Evolutionary conservation across 345 rosid species (phyloP).

Genomic region (Populus euphratica): DNA sequence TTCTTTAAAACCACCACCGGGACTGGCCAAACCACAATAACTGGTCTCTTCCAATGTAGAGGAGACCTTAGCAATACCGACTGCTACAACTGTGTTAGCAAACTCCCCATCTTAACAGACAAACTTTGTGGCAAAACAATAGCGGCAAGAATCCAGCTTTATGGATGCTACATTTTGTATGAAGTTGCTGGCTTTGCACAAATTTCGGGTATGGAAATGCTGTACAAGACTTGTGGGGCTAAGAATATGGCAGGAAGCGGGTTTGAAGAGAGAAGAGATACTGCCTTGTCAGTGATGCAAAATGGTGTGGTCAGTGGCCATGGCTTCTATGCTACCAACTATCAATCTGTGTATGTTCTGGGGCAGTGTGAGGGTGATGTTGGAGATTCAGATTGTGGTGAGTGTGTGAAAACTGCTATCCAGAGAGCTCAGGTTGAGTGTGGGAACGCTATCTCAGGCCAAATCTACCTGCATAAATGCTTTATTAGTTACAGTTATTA

Average conservation of each 20-base stretch:
- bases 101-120: slow-evolving; percentile 66
- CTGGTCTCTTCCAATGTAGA: slow-evolving; percentile 91
- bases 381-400: slow-evolving; percentile 90
- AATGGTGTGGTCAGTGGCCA: slow-evolving; percentile 69
- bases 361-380: slow-evolving; percentile 97
- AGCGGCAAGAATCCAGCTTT: slow-evolving; percentile 80
- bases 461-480: slow-evolving; percentile 86
- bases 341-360: slow-evolving; percentile 61
- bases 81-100: slow-evolving; percentile 90
- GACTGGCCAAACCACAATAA: slow-evolving; percentile 61
- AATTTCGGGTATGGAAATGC: slow-evolving; percentile 86
- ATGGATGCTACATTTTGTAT: slow-evolving; percentile 82
- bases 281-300: slow-evolving; percentile 62
- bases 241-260: slow-evolving; percentile 62
- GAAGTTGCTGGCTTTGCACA: slow-evolving; percentile 78
- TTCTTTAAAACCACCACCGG: slow-evolving; percentile 86
- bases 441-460: slow-evolving; percentile 76
- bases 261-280: slow-evolving; percentile 80
- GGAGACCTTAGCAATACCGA: slow-evolving; percentile 74
- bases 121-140: slow-evolving; percentile 72
- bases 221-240: slow-evolving; percentile 79
- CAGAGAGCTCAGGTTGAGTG: slow-evolving; percentile 92
- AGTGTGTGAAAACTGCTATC: slow-evolving; percentile 68
- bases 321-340: slow-evolving; percentile 68
- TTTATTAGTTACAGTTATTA: slow-evolving; percentile 71